Evolutionary conservation across 2,329 filamentous ascomycete genomes (phyloP).

Genomic region (Colletotrichum sp.): DNA sequence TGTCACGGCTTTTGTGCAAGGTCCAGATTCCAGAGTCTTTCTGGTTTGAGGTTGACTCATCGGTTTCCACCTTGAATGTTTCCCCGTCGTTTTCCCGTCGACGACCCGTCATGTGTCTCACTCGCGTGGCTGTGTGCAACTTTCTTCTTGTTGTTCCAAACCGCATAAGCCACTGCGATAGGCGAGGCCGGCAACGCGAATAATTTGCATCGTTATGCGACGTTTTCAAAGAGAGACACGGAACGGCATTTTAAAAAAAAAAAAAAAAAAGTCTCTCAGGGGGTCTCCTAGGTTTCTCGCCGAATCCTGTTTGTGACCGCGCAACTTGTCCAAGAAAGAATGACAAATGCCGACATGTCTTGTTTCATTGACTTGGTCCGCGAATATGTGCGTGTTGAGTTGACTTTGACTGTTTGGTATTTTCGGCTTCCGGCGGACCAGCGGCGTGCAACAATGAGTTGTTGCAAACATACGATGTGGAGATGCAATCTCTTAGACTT

Average conservation of each 20-base stretch:
- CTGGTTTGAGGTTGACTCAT: conserved; percentile 18
- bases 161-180: not conserved
- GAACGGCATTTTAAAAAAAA: not conserved
- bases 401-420: not conserved
- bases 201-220: conserved; percentile 5
- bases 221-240: not conserved
- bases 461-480: not conserved
- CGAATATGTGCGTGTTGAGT: not conserved
- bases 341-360: not conserved
- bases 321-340: not conserved
- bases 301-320: not conserved
- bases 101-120: not conserved
- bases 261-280: not conserved
- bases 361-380: conserved; percentile 3
- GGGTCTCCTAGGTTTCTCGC: not conserved
- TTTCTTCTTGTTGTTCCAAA: not conserved
- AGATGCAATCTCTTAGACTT: not conserved
- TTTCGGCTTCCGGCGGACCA: not conserved
- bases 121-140: not conserved
- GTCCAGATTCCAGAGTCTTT: not conserved
- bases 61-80: not conserved
- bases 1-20: not conserved
- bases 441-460: not conserved
- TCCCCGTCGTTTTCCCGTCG: not conserved
- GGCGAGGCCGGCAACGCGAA: not conserved